Evolutionary conservation across 352 stramenopile genomes (phyloP), one percentile per base, ranked within the genome.

Genomic region (Lagenidium giganteum): DNA sequence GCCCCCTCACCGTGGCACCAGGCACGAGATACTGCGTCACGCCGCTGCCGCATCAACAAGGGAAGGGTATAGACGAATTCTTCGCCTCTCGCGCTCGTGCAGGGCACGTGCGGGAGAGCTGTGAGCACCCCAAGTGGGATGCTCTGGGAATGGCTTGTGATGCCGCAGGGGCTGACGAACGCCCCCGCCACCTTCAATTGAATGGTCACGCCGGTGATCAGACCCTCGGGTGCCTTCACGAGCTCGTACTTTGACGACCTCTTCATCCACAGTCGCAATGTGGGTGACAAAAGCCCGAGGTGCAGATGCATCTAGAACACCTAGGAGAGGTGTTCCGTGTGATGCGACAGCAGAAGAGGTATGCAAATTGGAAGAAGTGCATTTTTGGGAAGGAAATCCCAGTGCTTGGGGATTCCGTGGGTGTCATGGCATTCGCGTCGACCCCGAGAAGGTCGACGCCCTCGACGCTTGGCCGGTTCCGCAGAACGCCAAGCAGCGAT

Each of bases 241-340:
- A 42, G 21, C 5, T 47, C 29, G 21, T 67, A 67, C 25, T 63
- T 64, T 22, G 53, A 67, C 40, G 58, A 67, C 29, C 28, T 67
- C 18, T 67, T 52, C 47, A 22, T 64, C 27, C 58, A 55, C 23
- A 56, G 39, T 36, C 28, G 45, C n/a, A n/a, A n/a, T 21, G 42
- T 29, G 22, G 25, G 35, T 21, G 46, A 13, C 12, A 48, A 39
- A 32, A 39, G n/a, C n/a, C 36, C 20, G 38, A 60, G 5, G 17
- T 57, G 33, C 30, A 61, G 1, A 31, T 47, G 17, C 53, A 60
- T 27, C 24, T 22, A 25, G 30, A 34, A 14, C 47, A 53, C 33
- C 6, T 67, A 3, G 18, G 39, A 5, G 5, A 47, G n/a, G 58
- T 64, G 18, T 40, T 67, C 27, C 24, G 30, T 22, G 9, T 31